Percentiles rank a stretch among this genome's conserved stretches.
phyloP scores from a whole-genome alignment of 1,139 yeast genomes.

The Pichia sp. region DNA sequence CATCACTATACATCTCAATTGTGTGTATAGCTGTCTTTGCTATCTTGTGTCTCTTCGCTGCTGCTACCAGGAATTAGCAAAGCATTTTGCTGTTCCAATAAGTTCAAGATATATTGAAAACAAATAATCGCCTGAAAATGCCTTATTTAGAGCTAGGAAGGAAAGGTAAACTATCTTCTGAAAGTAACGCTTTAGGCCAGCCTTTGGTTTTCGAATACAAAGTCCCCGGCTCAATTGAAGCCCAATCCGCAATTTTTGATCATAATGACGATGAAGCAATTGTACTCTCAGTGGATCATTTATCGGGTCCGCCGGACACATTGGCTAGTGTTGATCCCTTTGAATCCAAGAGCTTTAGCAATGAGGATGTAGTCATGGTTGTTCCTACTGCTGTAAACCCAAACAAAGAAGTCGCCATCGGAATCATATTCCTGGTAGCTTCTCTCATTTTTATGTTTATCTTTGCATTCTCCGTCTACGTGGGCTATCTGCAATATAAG shows the following conservation, averaged over 20 bases:
- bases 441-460: background rate
- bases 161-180: background rate
- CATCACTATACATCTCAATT: background rate
- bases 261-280: background rate
- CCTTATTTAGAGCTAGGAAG: conserved; percentile 3
- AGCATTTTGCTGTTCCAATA: background rate
- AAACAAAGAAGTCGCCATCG: conserved; percentile 1
- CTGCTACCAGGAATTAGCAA: background rate
- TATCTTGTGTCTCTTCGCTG: background rate
- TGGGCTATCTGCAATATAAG: conserved; percentile 3
- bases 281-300: background rate
- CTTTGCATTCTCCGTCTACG: conserved; percentile 6
- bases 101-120: background rate
- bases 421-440: conserved; percentile 3
- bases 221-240: background rate
- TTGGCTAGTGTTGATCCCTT: background rate
- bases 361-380: conserved; percentile 8
- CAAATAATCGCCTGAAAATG: background rate
- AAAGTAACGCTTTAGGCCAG: background rate
- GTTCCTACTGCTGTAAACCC: conserved; percentile 4
- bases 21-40: background rate
- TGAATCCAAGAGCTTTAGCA: background rate
- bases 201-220: background rate
- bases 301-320: background rate
- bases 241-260: background rate